Percentiles rank a stretch among this genome's conserved stretches.
Conservation (phyloP, 371 early-diverging fungal species). For the Gilbertella persicaria region DNA sequence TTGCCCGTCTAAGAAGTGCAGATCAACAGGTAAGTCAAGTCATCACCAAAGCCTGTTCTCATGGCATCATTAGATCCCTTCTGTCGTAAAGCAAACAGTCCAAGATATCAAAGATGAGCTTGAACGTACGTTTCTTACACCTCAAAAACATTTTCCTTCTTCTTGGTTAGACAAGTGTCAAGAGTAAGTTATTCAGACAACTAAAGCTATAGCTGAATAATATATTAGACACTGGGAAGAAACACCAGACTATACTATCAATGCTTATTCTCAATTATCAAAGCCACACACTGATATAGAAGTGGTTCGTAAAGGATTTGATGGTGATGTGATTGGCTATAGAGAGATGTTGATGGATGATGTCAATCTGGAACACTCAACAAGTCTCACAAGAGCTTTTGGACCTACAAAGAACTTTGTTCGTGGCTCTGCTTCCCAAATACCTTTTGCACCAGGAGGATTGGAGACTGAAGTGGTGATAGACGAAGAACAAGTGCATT, state of each 20-base stretch:
- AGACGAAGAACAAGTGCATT: conserved; percentile 28
- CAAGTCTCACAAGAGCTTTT: conserved; percentile 73
- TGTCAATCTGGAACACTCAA: conserved; percentile 65
- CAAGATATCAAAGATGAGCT: conserved; percentile 42
- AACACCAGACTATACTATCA: conserved; percentile 42
- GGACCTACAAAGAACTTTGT: conserved; percentile 68
- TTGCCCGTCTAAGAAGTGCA: conserved; percentile 4
- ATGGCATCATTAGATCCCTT: neutral
- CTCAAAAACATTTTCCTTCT: conserved; percentile 43
- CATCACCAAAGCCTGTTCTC: neutral
- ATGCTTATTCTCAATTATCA: conserved; percentile 45
- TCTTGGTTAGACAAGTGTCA: conserved; percentile 56
- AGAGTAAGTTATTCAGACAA: conserved; percentile 34
- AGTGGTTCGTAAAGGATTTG: conserved; percentile 51
- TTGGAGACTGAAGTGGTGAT: conserved; percentile 46
- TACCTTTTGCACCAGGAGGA: conserved; percentile 85
- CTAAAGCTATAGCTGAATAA: neutral
- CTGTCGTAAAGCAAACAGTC: conserved; percentile 2
- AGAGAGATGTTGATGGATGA: conserved; percentile 41
- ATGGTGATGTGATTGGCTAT: conserved; percentile 56
- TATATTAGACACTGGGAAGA: conserved; percentile 53
- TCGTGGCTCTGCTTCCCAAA: conserved; percentile 68
- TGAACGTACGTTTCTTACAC: conserved; percentile 50
- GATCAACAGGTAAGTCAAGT: conserved; percentile 1
- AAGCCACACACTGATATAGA: conserved; percentile 48